phyloP scores from a whole-genome alignment of 169 alveolate species.

The Pseudocohnilembus persalinus region DNA sequence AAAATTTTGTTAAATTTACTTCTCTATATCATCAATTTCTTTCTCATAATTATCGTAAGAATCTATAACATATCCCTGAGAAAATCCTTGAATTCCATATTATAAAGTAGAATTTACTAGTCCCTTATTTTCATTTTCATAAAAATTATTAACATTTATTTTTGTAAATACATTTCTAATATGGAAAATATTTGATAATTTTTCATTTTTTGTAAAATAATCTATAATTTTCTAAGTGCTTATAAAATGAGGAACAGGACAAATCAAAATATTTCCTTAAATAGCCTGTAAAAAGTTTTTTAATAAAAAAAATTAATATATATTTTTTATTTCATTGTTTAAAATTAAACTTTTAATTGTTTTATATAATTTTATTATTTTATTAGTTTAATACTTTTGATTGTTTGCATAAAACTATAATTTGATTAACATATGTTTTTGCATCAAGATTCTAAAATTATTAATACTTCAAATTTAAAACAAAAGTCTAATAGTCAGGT shows the following conservation, averaged over 20 bases:
- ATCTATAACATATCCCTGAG: slow-evolving; percentile 10
- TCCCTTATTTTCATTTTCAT: not conserved
- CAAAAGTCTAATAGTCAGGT: too few relatives aligned
- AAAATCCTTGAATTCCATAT: slow-evolving; percentile 1
- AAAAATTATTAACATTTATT: slow-evolving; percentile 7
- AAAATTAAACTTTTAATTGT: not conserved
- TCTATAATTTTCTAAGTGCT: slow-evolving; percentile 2
- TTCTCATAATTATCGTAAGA: slow-evolving; percentile 17
- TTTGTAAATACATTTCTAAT: slow-evolving; percentile 6
- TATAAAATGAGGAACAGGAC: slow-evolving; percentile 10
- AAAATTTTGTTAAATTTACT: not conserved
- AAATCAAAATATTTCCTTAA: not conserved
- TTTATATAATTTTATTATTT: too few relatives aligned
- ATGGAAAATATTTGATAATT: slow-evolving; percentile 5
- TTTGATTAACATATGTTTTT: too few relatives aligned
- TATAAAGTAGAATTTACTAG: not conserved
- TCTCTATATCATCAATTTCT: not conserved
- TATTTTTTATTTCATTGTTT: too few relatives aligned
- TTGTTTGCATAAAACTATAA: too few relatives aligned
- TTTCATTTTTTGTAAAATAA: slow-evolving; percentile 23
- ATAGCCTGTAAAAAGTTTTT: not conserved
- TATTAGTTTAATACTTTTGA: too few relatives aligned
- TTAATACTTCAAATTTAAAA: too few relatives aligned
- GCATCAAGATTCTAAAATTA: too few relatives aligned
- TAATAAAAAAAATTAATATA: too few relatives aligned